Base-by-base conservation (phyloP, 139 green algal species). In the Chlorokybus atmophyticus region DNA sequence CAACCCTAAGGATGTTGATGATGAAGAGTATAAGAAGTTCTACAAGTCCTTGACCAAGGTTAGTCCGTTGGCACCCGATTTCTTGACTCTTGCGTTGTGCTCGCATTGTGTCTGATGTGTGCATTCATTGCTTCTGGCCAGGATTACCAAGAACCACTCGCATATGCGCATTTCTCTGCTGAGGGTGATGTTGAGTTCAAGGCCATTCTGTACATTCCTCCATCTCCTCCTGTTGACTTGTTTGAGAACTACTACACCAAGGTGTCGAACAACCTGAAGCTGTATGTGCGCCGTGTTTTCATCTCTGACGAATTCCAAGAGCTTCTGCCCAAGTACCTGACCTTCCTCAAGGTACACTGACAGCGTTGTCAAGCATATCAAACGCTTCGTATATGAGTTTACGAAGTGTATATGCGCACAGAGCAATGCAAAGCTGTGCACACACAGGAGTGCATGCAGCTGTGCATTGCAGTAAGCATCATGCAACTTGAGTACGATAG, bases 111-210 rank as follows among this genome's bases (percentile, higher is more conserved):
- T 44, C 10, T 44, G 10, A 14, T 44, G 35, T 10, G 10, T 44
- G 35, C 35, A 10, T 14, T 44, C 35, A 44, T 10, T 44, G 35
- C 35, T 44, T 10, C 35, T 14, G 35, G 35, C 35, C 35, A 44
- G 35, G 35, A 44, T 14, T 44, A 44, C 3, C 78, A 88, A 10
- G 66, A 80, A 8, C 83, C 82, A 8, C 52, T 95, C 44, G 51
- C 76, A n/a, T 79, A 84, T 68, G 64, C 82, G 29, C 90, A 97
- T 75, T 97, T 97, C 84, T 85, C 82, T 40, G 91, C 89, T 0
- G 91, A 98, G 78, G 91, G 91, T 4, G 91, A 99, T 47, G 85
- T 99, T 23, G 91, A 99, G 79, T 99, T 99, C 84, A 85, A 83
- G 61, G 70, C 89, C 0, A 67, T 98, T 4, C 70, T 98, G 38